These are phyloP conservation scores for Trypanosoma conorhini DNA, from an alignment of 208 protist species.

Conservation along the genomic window DNA sequence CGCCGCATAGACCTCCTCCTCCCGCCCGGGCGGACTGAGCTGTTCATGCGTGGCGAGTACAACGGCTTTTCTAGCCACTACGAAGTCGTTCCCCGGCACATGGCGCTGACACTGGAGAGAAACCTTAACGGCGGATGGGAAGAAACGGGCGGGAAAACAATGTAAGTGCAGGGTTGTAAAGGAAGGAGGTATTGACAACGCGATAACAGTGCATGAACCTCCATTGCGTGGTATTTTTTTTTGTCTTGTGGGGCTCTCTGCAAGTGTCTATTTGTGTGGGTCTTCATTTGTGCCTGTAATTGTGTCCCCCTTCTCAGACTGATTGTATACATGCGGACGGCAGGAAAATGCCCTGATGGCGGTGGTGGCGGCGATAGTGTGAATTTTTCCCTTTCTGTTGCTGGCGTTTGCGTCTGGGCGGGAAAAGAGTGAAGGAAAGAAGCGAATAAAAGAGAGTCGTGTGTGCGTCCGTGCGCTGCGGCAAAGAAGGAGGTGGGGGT, in stretches of 20 bases:
- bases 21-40: conserved; percentile 49
- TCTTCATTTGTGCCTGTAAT: too few relatives aligned
- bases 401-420: not conserved
- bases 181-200: not conserved
- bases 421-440: not conserved
- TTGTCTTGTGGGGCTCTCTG: not conserved
- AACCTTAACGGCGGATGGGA: not conserved
- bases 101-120: not conserved
- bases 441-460: not conserved
- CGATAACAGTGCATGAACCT: too few relatives aligned
- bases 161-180: not conserved
- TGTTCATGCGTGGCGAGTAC: conserved; percentile 80
- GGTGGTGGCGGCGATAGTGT: too few relatives aligned
- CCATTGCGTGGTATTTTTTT: not conserved
- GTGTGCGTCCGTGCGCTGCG: too few relatives aligned
- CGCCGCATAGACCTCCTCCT: conserved; percentile 48
- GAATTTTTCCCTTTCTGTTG: too few relatives aligned
- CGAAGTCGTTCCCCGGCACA: conserved; percentile 35
- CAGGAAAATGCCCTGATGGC: too few relatives aligned
- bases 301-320: not conserved
- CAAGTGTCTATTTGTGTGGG: too few relatives aligned
- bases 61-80: conserved; percentile 61
- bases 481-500: not conserved
- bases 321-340: not conserved
- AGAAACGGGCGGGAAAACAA: not conserved